Conservation (phyloP, 768 basidiomycete genomes). For the Arthromyces matolae region DNA sequence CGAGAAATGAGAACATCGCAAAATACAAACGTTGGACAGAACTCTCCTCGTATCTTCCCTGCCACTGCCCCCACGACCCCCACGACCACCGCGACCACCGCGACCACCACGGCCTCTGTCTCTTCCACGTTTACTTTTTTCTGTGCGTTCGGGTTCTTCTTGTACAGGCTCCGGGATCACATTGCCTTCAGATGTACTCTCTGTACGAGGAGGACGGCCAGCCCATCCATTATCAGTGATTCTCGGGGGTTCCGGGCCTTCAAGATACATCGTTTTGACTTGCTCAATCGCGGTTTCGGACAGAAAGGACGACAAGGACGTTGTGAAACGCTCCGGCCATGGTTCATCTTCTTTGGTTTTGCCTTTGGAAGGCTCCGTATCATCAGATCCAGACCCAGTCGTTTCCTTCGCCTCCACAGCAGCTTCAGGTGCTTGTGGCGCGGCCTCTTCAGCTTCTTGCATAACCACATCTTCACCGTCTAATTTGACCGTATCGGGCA, state of each 20-base stretch:
- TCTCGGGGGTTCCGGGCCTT: conserved; percentile 77
- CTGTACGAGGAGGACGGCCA: conserved; percentile 37
- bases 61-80: conserved; percentile 37
- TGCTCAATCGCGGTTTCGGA: conserved; percentile 54
- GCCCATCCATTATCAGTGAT: conserved; percentile 76
- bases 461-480: conserved; percentile 20
- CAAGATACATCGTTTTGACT: conserved; percentile 71
- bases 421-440: conserved; percentile 6
- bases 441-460: conserved; percentile 15
- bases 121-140: conserved; percentile 34
- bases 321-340: conserved; percentile 66
- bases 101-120: conserved; percentile 45
- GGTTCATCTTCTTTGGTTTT: conserved; percentile 32
- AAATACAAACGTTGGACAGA: conserved; percentile 68
- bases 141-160: conserved; percentile 24
- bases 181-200: conserved; percentile 8
- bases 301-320: conserved; percentile 59
- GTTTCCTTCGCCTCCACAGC: conserved; percentile 11
- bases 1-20: conserved; percentile 13
- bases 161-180: conserved; percentile 17
- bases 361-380: conserved; percentile 11
- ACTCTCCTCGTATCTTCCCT: conserved; percentile 72
- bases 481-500: conserved; percentile 21
- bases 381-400: background rate
- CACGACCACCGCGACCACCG: conserved; percentile 40